phyloP scores from a whole-genome alignment of 2,329 filamentous ascomycete species.

The Immersiporthe knoxdaviesiana region DNA sequence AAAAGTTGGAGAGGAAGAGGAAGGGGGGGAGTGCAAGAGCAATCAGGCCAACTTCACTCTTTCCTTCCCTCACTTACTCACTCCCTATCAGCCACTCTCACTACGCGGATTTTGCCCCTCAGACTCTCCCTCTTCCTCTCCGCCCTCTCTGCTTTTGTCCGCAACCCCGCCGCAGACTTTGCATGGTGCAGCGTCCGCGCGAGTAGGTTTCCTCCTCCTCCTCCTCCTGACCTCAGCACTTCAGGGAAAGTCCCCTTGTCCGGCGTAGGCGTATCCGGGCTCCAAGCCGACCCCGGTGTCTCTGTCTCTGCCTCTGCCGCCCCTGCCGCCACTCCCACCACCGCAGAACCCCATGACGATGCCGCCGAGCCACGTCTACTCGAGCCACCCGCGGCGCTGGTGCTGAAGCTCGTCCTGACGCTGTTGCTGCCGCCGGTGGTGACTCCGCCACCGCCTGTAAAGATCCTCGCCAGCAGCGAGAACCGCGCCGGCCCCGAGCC shows the following conservation, averaged over 20 bases:
- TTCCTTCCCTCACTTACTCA: not conserved
- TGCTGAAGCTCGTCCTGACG: not conserved
- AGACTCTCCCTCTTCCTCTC: slow-evolving; percentile 23
- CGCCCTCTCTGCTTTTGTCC: slow-evolving; percentile 17
- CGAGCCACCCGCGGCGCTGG: not conserved
- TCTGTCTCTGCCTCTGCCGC: not conserved
- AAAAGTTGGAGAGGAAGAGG: too few species aligned
- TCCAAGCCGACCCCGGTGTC: not conserved
- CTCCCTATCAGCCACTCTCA: not conserved
- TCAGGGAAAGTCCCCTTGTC: not conserved
- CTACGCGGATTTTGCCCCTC: slow-evolving; percentile 21
- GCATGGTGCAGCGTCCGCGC: slow-evolving; percentile 25
- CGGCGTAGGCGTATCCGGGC: slow-evolving; percentile 1
- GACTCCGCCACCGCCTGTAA: slow-evolving; percentile 3
- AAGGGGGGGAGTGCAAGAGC: not conserved
- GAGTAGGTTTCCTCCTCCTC: slow-evolving; percentile 12
- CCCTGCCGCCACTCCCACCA: too few species aligned
- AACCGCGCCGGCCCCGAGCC: not conserved
- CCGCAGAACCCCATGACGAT: slow-evolving; percentile 5
- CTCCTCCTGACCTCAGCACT: not conserved
- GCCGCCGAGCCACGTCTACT: slow-evolving; percentile 8
- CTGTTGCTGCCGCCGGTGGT: not conserved
- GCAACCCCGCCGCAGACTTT: slow-evolving; percentile 18
- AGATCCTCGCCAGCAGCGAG: slow-evolving; percentile 23
- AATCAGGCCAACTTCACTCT: not conserved